phyloP scores from a whole-genome alignment of 2,329 filamentous ascomycete species.

The Fusarium ambrosium region DNA sequence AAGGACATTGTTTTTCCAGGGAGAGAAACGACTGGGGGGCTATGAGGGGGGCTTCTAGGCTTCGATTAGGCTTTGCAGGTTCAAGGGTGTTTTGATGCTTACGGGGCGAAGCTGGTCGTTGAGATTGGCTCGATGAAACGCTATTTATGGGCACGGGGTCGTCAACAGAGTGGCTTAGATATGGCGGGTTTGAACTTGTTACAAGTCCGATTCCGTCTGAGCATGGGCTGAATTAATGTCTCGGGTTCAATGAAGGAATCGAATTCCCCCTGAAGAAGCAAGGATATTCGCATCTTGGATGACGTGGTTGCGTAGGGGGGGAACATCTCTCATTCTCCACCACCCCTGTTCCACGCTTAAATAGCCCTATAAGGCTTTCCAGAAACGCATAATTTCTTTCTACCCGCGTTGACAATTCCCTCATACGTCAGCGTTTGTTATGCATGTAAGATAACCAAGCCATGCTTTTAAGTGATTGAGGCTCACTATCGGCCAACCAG shows the following conservation, averaged over 20 bases:
- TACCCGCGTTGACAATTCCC: background rate
- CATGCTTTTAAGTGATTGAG: conserved; percentile 1
- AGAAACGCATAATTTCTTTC: background rate
- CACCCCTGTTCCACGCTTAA: background rate
- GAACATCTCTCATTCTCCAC: background rate
- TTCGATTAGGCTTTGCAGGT: background rate
- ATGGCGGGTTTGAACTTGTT: background rate
- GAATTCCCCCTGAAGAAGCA: background rate
- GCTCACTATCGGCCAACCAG: background rate
- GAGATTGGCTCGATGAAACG: background rate
- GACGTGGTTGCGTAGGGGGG: background rate
- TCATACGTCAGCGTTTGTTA: background rate
- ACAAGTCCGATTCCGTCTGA: background rate
- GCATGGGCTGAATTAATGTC: background rate
- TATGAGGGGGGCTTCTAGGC: background rate
- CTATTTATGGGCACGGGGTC: conserved; percentile 6
- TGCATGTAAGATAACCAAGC: conserved; percentile 5
- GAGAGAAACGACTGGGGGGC: background rate
- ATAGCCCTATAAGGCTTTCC: conserved; percentile 3
- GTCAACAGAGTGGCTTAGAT: conserved; percentile 6
- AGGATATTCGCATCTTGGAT: background rate
- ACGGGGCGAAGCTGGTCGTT: background rate
- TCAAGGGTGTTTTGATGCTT: background rate
- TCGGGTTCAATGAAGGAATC: background rate
- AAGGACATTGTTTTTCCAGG: background rate